These are phyloP conservation scores for Saccharata proteae DNA, from an alignment of 2,329 filamentous ascomycete species.

Conservation along the genomic window DNA sequence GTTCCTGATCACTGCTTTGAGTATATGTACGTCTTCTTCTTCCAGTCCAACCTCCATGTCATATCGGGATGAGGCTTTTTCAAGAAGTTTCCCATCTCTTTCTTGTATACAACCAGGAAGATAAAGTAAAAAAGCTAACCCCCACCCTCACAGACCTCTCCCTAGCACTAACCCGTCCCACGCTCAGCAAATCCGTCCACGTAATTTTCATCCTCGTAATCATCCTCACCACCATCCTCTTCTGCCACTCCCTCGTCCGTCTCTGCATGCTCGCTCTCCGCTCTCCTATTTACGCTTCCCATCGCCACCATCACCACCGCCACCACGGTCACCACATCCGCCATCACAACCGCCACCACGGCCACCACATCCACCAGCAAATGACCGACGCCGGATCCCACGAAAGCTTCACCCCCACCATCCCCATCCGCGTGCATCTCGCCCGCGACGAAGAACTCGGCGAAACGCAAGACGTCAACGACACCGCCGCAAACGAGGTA, in stretches of 20 bases:
- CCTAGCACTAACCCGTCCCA: constrained; percentile 53
- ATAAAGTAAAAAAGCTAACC: neutral
- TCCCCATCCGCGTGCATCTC: constrained; percentile 66
- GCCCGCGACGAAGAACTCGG: constrained; percentile 61
- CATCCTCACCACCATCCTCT: constrained; percentile 61
- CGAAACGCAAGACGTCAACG: constrained; percentile 3
- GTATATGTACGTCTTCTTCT: constrained; percentile 48
- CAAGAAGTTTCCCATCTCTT: no score
- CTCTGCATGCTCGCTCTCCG: constrained; percentile 55
- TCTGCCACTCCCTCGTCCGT: constrained; percentile 66
- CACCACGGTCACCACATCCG: neutral
- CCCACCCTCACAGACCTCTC: constrained; percentile 49
- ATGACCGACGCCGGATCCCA: constrained; percentile 44
- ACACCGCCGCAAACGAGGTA: constrained; percentile 35
- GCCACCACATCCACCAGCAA: constrained; percentile 25
- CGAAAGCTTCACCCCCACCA: constrained; percentile 55
- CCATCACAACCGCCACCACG: constrained; percentile 16
- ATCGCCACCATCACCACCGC: constrained; percentile 14
- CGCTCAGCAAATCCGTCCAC: constrained; percentile 59
- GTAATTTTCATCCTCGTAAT: constrained; percentile 71
- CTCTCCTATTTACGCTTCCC: neutral
- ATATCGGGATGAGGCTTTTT: no score
- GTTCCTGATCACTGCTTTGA: constrained; percentile 46
- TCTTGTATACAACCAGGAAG: constrained; percentile 9
- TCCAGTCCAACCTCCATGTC: constrained; percentile 2